Evolutionary conservation across 1,139 yeast genomes (phyloP).

Genomic region (Taphrina populina): DNA sequence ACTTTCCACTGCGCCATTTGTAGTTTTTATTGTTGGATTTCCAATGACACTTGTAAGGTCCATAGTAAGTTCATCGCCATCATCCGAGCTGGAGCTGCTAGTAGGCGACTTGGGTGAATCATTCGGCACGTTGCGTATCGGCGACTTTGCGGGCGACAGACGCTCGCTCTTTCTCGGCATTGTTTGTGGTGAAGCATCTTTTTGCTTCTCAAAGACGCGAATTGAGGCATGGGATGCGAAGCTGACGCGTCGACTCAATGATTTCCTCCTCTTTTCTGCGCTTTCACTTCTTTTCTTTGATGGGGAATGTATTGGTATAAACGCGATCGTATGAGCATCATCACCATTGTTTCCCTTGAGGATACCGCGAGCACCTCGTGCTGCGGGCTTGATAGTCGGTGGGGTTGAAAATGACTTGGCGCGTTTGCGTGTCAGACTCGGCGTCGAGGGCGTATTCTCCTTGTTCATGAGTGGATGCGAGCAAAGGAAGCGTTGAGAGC

Average conservation of each 20-base stretch:
- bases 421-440: constrained; percentile 25
- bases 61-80: constrained; percentile 39
- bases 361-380: constrained; percentile 20
- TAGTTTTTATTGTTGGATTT: background rate
- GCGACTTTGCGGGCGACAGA: constrained; percentile 36
- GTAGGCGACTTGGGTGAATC: constrained; percentile 15
- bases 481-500: no score
- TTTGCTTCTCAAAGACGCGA: constrained; percentile 31
- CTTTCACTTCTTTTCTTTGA: constrained; percentile 6
- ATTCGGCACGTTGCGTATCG: constrained; percentile 1
- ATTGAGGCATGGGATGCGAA: constrained; percentile 40
- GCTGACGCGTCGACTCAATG: constrained; percentile 40
- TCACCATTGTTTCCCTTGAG: constrained; percentile 30
- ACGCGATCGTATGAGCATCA: constrained; percentile 31
- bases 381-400: constrained; percentile 2
- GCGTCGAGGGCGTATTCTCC: constrained; percentile 25
- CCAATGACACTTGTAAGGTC: constrained; percentile 38
- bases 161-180: constrained; percentile 20
- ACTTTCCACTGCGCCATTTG: background rate
- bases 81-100: constrained; percentile 1
- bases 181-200: constrained; percentile 23
- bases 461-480: constrained; percentile 23
- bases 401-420: constrained; percentile 32
- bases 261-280: constrained; percentile 32
- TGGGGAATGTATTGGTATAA: constrained; percentile 27